Evolutionary conservation across 768 basidiomycete species (phyloP).

Genomic region (Lactarius pseudohatsudake): DNA sequence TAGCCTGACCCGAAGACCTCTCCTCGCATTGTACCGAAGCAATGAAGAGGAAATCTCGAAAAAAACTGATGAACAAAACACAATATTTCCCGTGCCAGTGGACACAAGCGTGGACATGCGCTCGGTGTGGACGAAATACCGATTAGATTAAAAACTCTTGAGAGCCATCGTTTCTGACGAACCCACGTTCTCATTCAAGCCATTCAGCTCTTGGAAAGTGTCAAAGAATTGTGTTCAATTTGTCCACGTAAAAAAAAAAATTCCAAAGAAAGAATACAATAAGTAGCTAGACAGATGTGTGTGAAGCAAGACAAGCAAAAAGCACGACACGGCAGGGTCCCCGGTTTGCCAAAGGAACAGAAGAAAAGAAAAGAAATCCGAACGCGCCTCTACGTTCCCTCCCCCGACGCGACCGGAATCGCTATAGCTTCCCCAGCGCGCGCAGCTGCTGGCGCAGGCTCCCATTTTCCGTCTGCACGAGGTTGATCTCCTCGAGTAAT

Average conservation of each 20-base stretch:
- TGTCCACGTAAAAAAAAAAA: neutral
- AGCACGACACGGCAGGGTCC: neutral
- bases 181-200: no score
- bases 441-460: slow-evolving; percentile 70
- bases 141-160: no score
- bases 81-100: no score
- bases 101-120: no score
- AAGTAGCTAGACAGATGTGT: neutral
- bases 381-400: neutral
- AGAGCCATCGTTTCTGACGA: no score
- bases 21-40: no score
- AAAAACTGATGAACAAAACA: no score
- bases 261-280: neutral
- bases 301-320: neutral
- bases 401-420: no score
- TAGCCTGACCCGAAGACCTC: no score
- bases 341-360: neutral
- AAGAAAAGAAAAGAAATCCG: neutral
- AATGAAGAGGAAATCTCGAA: no score
- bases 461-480: slow-evolving; percentile 76
- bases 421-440: slow-evolving; percentile 49
- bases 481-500: slow-evolving; percentile 85
- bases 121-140: no score
- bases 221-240: neutral
- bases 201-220: neutral